Conservation (phyloP, 2,329 filamentous ascomycete genomes). For the Colletotrichum graminicola region DNA sequence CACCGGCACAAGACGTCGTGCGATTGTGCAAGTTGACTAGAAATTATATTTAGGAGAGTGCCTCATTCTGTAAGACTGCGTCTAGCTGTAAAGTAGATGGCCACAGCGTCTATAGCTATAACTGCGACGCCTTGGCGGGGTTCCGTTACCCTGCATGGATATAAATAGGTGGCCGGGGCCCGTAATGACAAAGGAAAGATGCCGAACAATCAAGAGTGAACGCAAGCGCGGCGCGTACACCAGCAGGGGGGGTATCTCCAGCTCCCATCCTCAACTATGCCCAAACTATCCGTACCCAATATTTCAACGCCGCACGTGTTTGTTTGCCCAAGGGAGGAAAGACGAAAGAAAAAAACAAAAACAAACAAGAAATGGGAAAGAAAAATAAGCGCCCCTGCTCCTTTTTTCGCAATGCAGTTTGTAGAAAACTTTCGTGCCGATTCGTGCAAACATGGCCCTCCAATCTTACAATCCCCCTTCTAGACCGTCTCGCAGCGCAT, state of each 20-base stretch:
- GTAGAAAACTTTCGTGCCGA: not conserved
- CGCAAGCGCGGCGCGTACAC: conserved; percentile 22
- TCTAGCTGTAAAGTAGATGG: conserved; percentile 19
- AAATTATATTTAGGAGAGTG: conserved; percentile 28
- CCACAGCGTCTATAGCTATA: not conserved
- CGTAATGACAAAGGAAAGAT: conserved; percentile 27
- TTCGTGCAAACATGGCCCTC: not conserved
- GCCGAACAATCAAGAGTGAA: not conserved
- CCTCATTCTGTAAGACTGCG: conserved; percentile 6
- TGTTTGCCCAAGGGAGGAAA: conserved; percentile 6
- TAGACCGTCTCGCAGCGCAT: conserved; percentile 71
- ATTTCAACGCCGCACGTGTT: conserved; percentile 17
- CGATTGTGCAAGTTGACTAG: not conserved
- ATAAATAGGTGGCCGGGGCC: not conserved
- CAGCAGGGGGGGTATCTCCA: conserved; percentile 37
- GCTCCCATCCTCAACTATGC: conserved; percentile 31
- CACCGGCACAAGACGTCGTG: not conserved
- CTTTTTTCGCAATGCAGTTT: conserved; percentile 5
- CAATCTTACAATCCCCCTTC: conserved; percentile 47
- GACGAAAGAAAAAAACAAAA: not conserved
- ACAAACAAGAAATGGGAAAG: not conserved
- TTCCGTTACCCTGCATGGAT: not conserved
- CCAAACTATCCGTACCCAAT: not conserved
- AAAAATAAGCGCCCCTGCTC: not conserved
- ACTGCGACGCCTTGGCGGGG: not conserved